Conservation (phyloP, 371 early-diverging fungal genomes). For the Mortierella sp. region DNA sequence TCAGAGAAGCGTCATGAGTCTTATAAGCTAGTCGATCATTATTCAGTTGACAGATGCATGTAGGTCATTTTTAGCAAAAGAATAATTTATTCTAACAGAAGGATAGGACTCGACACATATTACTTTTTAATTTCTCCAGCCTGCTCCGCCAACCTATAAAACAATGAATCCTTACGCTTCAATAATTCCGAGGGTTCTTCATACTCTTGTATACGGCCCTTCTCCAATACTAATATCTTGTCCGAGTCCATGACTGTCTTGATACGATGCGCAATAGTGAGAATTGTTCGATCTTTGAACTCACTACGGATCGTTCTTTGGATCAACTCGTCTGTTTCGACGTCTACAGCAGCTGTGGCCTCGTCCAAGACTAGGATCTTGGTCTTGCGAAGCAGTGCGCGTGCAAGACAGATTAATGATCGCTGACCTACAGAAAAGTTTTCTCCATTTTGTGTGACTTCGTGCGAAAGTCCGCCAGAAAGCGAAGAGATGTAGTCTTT, state of each 20-base stretch:
- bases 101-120: too few species aligned
- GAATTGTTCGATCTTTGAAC: slow-evolving; percentile 11
- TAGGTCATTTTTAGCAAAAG: too few species aligned
- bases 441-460: slow-evolving; percentile 51
- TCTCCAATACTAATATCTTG: slow-evolving; percentile 7
- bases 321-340: slow-evolving; percentile 13
- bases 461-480: slow-evolving; percentile 3
- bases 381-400: slow-evolving; percentile 82
- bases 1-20: too few species aligned
- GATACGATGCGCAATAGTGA: slow-evolving; percentile 12
- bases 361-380: slow-evolving; percentile 13
- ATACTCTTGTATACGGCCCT: slow-evolving; percentile 9
- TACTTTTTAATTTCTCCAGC: slow-evolving; percentile 13
- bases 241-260: slow-evolving; percentile 16
- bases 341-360: slow-evolving; percentile 15
- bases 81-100: too few species aligned
- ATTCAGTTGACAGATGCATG: too few species aligned
- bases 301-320: slow-evolving; percentile 6
- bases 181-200: neutral
- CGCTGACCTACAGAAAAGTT: slow-evolving; percentile 92
- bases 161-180: slow-evolving; percentile 7
- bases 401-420: slow-evolving; percentile 85
- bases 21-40: too few species aligned
- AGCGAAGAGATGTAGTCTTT: slow-evolving; percentile 6
- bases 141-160: slow-evolving; percentile 4